A percentile compares a stretch with the other conserved stretches of the same genome.
Conservation (phyloP, 139 green algal genomes). For the Nannochloris sp. region DNA sequence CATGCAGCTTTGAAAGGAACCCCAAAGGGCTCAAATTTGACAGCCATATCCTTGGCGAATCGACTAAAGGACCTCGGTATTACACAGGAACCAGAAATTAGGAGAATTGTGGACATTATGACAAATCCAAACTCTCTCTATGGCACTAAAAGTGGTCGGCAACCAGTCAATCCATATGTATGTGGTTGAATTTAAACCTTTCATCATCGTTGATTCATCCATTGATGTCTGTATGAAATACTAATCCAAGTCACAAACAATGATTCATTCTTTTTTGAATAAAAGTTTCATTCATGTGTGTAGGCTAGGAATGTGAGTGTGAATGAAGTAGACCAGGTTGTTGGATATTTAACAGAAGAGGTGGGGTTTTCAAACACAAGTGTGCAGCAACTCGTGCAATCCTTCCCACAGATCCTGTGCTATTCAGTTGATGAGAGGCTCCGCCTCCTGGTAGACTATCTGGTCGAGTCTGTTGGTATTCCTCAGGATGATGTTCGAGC, state of each 20-base stretch:
- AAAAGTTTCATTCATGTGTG: neutral
- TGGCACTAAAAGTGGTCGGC: constrained; percentile 26
- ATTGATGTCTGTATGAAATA: no score
- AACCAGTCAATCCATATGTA: constrained; percentile 20
- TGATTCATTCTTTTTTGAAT: no score
- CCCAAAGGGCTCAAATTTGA: constrained; percentile 11
- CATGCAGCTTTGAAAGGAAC: constrained; percentile 14
- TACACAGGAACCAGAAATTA: constrained; percentile 48
- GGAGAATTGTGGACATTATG: constrained; percentile 53
- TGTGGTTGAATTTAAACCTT: neutral
- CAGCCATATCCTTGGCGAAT: constrained; percentile 25
- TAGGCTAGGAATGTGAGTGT: neutral
- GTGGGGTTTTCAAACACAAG: neutral
- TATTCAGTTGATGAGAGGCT: constrained; percentile 52
- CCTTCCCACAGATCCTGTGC: constrained; percentile 54
- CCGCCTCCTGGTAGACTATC: constrained; percentile 50
- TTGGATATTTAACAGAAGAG: neutral
- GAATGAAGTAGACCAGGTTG: neutral
- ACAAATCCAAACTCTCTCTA: constrained; percentile 76
- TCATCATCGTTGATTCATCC: no score
- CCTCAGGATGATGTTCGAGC: constrained; percentile 11
- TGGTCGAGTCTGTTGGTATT: constrained; percentile 20
- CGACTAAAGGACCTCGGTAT: constrained; percentile 42
- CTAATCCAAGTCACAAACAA: no score
- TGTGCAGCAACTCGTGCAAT: constrained; percentile 39